Evolutionary conservation across 306 rosid species (phyloP).

Genomic region (Comarum palustre): DNA sequence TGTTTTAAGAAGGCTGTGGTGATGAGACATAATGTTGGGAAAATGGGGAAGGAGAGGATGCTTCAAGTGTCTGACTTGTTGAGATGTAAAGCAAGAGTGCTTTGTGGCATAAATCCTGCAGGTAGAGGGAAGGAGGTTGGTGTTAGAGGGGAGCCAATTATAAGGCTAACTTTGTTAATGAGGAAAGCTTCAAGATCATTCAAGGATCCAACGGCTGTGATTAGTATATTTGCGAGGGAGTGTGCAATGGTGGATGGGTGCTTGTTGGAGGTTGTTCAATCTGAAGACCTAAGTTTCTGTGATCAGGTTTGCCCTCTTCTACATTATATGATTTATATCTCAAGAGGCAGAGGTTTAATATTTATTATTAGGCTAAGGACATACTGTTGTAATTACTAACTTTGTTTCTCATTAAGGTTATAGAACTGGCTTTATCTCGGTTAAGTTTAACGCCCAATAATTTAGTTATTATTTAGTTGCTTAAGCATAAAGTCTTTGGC

Average conservation of each 20-base stretch:
- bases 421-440: neutral
- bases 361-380: neutral
- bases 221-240: slow-evolving; percentile 24
- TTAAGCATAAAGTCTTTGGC: neutral
- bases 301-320: slow-evolving; percentile 32
- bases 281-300: slow-evolving; percentile 32
- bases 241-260: slow-evolving; percentile 27
- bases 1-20: slow-evolving; percentile 38
- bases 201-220: slow-evolving; percentile 29
- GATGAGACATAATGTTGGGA: slow-evolving; percentile 37
- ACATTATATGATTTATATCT: neutral
- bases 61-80: slow-evolving; percentile 26
- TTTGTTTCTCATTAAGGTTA: neutral
- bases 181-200: slow-evolving; percentile 35
- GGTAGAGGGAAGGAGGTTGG: slow-evolving; percentile 25
- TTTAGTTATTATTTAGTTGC: too few relatives aligned
- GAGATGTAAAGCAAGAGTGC: slow-evolving; percentile 33
- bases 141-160: slow-evolving; percentile 25
- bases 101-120: slow-evolving; percentile 20
- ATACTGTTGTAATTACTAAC: neutral
- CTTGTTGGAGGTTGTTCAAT: slow-evolving; percentile 29
- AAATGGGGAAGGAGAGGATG: slow-evolving; percentile 30
- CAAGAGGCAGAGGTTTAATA: neutral
- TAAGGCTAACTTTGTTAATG: slow-evolving; percentile 33
- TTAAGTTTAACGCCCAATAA: too few relatives aligned